Percentiles rank a stretch among this genome's conserved stretches.
These are phyloP conservation scores for Entoloma clypeatum DNA, from an alignment of 1,284 basidiomycete species.

Conservation along the genomic window DNA sequence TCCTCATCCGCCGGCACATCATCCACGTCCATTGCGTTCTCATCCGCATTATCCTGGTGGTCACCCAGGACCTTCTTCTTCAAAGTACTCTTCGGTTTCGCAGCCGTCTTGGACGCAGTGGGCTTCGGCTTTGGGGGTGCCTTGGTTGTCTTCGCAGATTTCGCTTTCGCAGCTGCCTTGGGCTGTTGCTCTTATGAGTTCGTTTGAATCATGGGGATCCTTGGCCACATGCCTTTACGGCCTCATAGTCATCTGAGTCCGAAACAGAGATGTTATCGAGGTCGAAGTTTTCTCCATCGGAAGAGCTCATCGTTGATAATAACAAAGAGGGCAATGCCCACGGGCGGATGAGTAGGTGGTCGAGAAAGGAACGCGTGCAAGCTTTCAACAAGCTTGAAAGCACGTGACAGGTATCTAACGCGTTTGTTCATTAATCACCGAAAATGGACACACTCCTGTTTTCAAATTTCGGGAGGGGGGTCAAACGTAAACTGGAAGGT, in stretches of 20 bases:
- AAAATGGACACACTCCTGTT: no score
- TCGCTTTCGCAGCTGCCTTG: constrained; percentile 44
- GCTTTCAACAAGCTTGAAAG: background rate
- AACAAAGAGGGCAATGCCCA: background rate
- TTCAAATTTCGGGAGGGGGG: no score
- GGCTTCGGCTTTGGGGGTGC: constrained; percentile 31
- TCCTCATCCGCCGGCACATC: constrained; percentile 43
- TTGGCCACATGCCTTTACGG: constrained; percentile 44
- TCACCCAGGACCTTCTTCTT: constrained; percentile 75
- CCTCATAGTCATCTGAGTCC: constrained; percentile 62
- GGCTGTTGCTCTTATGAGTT: constrained; percentile 24
- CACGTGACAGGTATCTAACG: background rate
- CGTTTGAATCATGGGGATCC: constrained; percentile 4
- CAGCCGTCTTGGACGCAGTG: constrained; percentile 22
- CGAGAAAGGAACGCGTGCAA: constrained; percentile 5
- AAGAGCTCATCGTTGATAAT: constrained; percentile 39
- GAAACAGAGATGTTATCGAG: constrained; percentile 55
- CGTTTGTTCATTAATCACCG: background rate
- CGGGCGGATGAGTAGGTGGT: constrained; percentile 3
- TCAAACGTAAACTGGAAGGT: no score
- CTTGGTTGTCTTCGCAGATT: constrained; percentile 32
- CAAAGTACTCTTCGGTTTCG: constrained; percentile 40
- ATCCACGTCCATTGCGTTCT: constrained; percentile 38
- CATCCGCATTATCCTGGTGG: constrained; percentile 55
- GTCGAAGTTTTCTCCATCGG: constrained; percentile 66